Base-by-base conservation (phyloP, 805 yeast species). In the Sungouiozyma intestinalis region DNA sequence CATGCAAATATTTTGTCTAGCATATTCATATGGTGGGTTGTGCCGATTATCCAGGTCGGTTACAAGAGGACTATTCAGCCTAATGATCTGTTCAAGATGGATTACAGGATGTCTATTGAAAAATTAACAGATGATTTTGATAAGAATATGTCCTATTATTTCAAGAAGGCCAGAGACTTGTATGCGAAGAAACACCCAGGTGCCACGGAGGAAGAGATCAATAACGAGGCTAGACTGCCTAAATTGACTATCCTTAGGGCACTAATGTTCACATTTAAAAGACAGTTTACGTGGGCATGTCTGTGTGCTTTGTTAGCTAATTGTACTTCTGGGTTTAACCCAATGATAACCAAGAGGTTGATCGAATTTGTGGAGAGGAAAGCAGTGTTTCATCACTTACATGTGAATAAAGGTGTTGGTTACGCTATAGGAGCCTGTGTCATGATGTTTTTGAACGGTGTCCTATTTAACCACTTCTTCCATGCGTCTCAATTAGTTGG, bases 11-110 rank as follows among this genome's bases (percentile, higher is more conserved):
- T 55, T 1, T n/a, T 77, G 1, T 68, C 65, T 11, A 60, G 71
- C 45, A 48, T 68, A 0, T 73, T 77, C 50, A 77, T 81, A 56
- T 71, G 79, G 76, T 84, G 90, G 88, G 60, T 83, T 37, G 52
- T 62, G 19, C 87, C 87, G 0, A 51, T 83, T 34, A 61, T 84
- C 67, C 63, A 60, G 14, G 72, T 73, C 6, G 92, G 94, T 5
- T 83, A 83, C 58, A 79, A 76, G 57, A 68, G 92, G 53, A 81
- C 88, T 0, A 61, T 84, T 36, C 74, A 73, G 35, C 77, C 81
- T 2, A 71, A 73, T 38, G 92, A 84, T 60, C 55, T 82, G 48
- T 82, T 56, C 48, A 54, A 53, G 21, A 57, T 76, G 46, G 72
- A 71, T 16, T 65, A 67, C 1, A 62, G 64, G 31, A 62, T 68